phyloP scores from a whole-genome alignment of 352 stramenopile genomes.

The Globisporangium ultimum region DNA sequence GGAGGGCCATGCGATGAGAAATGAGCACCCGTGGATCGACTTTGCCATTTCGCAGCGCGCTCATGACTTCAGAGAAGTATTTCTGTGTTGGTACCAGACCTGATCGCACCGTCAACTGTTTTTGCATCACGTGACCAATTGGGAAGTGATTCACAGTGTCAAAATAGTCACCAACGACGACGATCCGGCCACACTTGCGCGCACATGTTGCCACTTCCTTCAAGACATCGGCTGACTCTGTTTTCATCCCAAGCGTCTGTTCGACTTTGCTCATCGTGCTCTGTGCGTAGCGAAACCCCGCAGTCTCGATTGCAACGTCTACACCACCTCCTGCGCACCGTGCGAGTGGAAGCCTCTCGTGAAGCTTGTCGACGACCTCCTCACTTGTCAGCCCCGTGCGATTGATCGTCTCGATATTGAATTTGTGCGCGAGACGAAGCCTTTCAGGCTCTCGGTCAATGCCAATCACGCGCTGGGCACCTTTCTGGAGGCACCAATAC shows the following conservation, averaged over 20 bases:
- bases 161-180: slow-evolving; percentile 33
- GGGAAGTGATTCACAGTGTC: slow-evolving; percentile 30
- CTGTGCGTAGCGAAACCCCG: slow-evolving; percentile 27
- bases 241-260: slow-evolving; percentile 21
- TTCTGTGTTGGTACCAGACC: slow-evolving; percentile 29
- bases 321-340: slow-evolving; percentile 19
- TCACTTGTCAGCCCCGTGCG: slow-evolving; percentile 17
- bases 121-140: slow-evolving; percentile 39
- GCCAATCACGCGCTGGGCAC: slow-evolving; percentile 37
- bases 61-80: slow-evolving; percentile 30
- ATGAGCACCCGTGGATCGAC: slow-evolving; percentile 27
- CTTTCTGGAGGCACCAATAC: slow-evolving; percentile 29
- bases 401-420: slow-evolving; percentile 36
- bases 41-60: slow-evolving; percentile 18
- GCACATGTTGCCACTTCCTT: slow-evolving; percentile 26
- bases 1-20: slow-evolving; percentile 25
- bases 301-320: slow-evolving; percentile 39
- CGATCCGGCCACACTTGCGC: slow-evolving; percentile 31
- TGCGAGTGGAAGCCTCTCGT: slow-evolving; percentile 24
- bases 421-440: slow-evolving; percentile 25
- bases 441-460: slow-evolving; percentile 32
- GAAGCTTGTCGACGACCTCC: slow-evolving; percentile 26
- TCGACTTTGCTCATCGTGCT: slow-evolving; percentile 21
- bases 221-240: slow-evolving; percentile 24
- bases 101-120: slow-evolving; percentile 33